Evolutionary conservation across 371 early-diverging fungal genomes (phyloP), one percentile per base, ranked within the genome.

Genomic region (Mortierella sp.): DNA sequence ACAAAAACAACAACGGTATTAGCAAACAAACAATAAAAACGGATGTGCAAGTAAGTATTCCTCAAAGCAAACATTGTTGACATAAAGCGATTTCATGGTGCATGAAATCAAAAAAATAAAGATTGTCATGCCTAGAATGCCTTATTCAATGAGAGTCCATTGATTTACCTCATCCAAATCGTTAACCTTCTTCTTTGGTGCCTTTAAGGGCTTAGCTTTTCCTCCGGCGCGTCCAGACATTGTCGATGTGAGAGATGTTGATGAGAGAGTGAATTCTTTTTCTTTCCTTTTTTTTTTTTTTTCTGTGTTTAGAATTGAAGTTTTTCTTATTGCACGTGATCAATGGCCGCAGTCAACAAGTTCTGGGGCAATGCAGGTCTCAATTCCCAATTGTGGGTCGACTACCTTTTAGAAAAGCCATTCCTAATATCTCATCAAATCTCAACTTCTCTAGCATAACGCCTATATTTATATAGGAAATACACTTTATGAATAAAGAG

Each of bases 121-220:
- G 7, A 17, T 51, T 26, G 5, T 51, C 22, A 34, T n/a, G 35
- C 12, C 32, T 29, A 34, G 53, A 23, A 13, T 53, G 53, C 23
- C 28, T 29, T 28, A 40, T 53, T 47, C 40, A 40, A 15, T 15
- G 10, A 40, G 47, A 47, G 23, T 29, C 53, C 29, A 29, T 26
- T 40, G 28, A 58, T 35, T 40, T 83, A 88, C 90, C 43, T 93
- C 94, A 71, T 94, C 94, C 26, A 90, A 43, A 5, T 89, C 91
- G 47, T 61, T 75, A 54, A 28, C 75, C 75, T 82, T 83, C 89
- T 93, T 92, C 90, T 94, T 93, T 68, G 91, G 85, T 37, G 88
- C 87, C 90, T 94, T 94, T 68, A 94, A 86, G 68, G 94, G 94
- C 90, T 94, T 93, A 40, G 92, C 85, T 82, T 93, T 93, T 75